phyloP scores from a whole-genome alignment of 2,329 filamentous ascomycete genomes.

The Phyllosticta ampelicida region DNA sequence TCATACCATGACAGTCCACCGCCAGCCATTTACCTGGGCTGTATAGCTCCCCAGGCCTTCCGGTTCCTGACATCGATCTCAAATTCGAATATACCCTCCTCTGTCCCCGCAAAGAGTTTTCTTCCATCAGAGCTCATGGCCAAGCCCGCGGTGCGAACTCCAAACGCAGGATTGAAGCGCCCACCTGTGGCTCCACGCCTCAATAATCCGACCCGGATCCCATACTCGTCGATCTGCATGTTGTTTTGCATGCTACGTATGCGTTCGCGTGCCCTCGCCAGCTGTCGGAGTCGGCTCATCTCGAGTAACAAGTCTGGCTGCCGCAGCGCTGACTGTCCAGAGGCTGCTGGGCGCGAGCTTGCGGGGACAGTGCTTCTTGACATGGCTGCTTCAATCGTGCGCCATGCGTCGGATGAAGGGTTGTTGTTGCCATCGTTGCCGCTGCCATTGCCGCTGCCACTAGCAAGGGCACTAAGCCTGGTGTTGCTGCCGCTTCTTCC shows the following conservation, averaged over 20 bases:
- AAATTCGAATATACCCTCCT: constrained; percentile 68
- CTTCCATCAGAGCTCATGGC: constrained; percentile 39
- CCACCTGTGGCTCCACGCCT: constrained; percentile 1
- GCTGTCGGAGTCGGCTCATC: constrained; percentile 25
- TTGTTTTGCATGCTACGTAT: constrained; percentile 20
- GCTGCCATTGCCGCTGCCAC: background rate
- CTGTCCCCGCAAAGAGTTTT: constrained; percentile 38
- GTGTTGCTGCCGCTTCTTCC: background rate
- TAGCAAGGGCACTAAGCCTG: background rate
- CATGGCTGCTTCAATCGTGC: constrained; percentile 38
- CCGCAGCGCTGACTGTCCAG: background rate
- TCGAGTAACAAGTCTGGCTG: constrained; percentile 20
- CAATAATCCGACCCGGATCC: constrained; percentile 3
- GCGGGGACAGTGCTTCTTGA: constrained; percentile 23
- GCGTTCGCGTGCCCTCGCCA: constrained; percentile 27
- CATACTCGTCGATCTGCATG: constrained; percentile 5
- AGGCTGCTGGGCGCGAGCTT: background rate
- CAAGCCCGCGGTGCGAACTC: constrained; percentile 36
- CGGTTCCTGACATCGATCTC: constrained; percentile 53
- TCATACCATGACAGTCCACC: background rate
- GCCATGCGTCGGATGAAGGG: constrained; percentile 33
- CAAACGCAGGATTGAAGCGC: constrained; percentile 19
- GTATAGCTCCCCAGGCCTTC: constrained; percentile 37
- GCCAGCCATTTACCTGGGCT: constrained; percentile 19
- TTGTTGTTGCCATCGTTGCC: background rate